Conservation (phyloP, 1,284 basidiomycete species). For the Heterobasidion irregulare region DNA sequence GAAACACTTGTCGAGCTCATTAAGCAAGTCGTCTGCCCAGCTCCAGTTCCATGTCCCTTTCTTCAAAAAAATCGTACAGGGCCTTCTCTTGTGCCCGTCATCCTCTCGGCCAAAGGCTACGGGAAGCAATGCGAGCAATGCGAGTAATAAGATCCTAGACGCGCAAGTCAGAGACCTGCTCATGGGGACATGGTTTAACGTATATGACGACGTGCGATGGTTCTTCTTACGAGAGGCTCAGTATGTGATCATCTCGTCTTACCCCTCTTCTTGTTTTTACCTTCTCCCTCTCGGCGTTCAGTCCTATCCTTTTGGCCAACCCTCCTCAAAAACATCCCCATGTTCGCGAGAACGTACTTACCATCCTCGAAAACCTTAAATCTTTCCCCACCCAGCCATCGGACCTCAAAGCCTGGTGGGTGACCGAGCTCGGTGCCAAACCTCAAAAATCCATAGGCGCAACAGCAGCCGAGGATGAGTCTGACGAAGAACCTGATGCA, state of each 20-base stretch:
- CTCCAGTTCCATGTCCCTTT: slow-evolving; percentile 66
- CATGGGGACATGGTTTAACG: slow-evolving; percentile 64
- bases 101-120: slow-evolving; percentile 28
- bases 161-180: slow-evolving; percentile 59
- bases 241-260: slow-evolving; percentile 31
- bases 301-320: slow-evolving; percentile 15
- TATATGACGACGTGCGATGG: slow-evolving; percentile 88
- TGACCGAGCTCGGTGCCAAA: slow-evolving; percentile 59
- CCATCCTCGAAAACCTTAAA: slow-evolving; percentile 68
- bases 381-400: slow-evolving; percentile 74
- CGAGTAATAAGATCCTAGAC: slow-evolving; percentile 30
- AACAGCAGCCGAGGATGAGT: slow-evolving; percentile 24
- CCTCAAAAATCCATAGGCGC: slow-evolving; percentile 43
- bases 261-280: not conserved
- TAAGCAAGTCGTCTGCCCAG: slow-evolving; percentile 23
- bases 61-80: slow-evolving; percentile 58
- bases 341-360: slow-evolving; percentile 58
- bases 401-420: slow-evolving; percentile 85
- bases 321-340: slow-evolving; percentile 28
- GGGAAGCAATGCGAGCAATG: slow-evolving; percentile 10
- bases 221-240: slow-evolving; percentile 84
- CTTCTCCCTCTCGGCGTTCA: slow-evolving; percentile 8
- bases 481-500: slow-evolving; percentile 28
- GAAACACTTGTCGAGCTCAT: slow-evolving; percentile 65
- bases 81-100: slow-evolving; percentile 53